A percentile compares a stretch with the other conserved stretches of the same genome.
Conservation (phyloP, 2,329 filamentous ascomycete species). For the Aspergillus intermedius region DNA sequence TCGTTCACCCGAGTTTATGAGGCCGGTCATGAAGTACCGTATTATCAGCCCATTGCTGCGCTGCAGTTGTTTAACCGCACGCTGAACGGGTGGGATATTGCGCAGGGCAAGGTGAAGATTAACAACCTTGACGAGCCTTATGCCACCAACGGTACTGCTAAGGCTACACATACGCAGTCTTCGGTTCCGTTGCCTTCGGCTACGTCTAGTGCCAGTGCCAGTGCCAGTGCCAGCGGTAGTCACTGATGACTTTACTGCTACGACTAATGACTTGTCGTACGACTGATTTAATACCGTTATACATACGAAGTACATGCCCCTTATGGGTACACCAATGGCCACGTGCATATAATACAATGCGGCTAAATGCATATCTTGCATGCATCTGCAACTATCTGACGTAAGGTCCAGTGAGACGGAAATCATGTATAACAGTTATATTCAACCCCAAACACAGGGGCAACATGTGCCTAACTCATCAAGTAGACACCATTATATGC, state of each 20-base stretch:
- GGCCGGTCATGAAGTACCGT: slow-evolving; percentile 57
- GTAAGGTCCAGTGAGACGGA: too few relatives aligned
- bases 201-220: slow-evolving; percentile 6
- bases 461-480: too few relatives aligned
- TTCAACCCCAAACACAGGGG: too few relatives aligned
- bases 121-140: slow-evolving; percentile 21
- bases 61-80: slow-evolving; percentile 57
- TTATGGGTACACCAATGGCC: neutral
- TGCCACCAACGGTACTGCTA: slow-evolving; percentile 33
- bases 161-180: slow-evolving; percentile 42
- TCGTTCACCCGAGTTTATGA: slow-evolving; percentile 62
- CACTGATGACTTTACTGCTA: too few relatives aligned
- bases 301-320: neutral
- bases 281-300: neutral
- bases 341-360: neutral
- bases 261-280: too few relatives aligned
- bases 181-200: slow-evolving; percentile 28
- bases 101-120: slow-evolving; percentile 42
- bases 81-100: slow-evolving; percentile 50
- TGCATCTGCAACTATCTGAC: too few relatives aligned
- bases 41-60: slow-evolving; percentile 52
- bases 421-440: too few relatives aligned
- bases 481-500: too few relatives aligned
- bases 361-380: too few relatives aligned
- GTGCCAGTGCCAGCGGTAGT: neutral